phyloP scores from a whole-genome alignment of 352 stramenopile genomes.

The Pythium periplocum region DNA sequence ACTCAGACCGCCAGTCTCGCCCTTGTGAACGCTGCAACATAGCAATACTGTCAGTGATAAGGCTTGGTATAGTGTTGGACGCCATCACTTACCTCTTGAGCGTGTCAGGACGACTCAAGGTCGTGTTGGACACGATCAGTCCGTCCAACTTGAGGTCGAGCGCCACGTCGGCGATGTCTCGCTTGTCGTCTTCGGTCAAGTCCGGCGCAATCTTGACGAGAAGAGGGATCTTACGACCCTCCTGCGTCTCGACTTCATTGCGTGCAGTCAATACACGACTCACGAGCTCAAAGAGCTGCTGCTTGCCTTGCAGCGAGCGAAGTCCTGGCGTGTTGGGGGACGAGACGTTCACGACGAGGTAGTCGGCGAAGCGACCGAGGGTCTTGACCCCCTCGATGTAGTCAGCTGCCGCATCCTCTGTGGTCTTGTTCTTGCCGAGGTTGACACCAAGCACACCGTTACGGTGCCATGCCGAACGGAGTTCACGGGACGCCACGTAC shows the following conservation, averaged over 20 bases:
- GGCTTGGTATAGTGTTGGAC: background rate
- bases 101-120: slow-evolving; percentile 81
- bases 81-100: slow-evolving; percentile 45
- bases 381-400: slow-evolving; percentile 90
- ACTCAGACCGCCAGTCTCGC: slow-evolving; percentile 93
- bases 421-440: slow-evolving; percentile 97
- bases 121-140: slow-evolving; percentile 98
- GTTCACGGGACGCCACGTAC: slow-evolving; percentile 41
- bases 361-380: slow-evolving; percentile 94
- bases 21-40: slow-evolving; percentile 43
- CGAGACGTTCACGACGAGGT: slow-evolving; percentile 98
- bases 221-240: slow-evolving; percentile 80
- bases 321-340: slow-evolving; percentile 93
- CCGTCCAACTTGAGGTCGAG: slow-evolving; percentile 89
- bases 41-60: background rate
- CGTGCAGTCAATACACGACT: slow-evolving; percentile 63
- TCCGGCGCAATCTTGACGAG: slow-evolving; percentile 98
- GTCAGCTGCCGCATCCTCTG: slow-evolving; percentile 74
- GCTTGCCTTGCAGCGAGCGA: slow-evolving; percentile 73
- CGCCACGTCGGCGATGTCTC: slow-evolving; percentile 91
- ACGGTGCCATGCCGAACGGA: slow-evolving; percentile 31
- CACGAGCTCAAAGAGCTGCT: slow-evolving; percentile 77
- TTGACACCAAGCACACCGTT: slow-evolving; percentile 93
- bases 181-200: slow-evolving; percentile 91
- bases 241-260: slow-evolving; percentile 45